Evolutionary conservation across 257 asterid genomes (phyloP).

Genomic region (Capsicum pubescens): DNA sequence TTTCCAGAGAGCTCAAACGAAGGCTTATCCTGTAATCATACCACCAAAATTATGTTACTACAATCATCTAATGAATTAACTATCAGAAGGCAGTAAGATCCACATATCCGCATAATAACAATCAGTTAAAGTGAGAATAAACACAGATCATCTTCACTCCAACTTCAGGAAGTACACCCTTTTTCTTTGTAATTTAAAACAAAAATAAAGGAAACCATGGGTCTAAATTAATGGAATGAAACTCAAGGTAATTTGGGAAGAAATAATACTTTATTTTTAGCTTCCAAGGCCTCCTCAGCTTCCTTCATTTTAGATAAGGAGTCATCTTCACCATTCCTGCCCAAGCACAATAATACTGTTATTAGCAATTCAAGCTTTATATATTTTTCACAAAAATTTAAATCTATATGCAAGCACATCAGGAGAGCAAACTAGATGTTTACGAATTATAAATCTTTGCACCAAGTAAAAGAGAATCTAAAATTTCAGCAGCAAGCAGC

Average conservation of each 20-base stretch:
- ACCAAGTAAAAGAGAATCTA: slow-evolving; percentile 5
- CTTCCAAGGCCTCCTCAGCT: slow-evolving; percentile 76
- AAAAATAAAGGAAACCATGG: slow-evolving; percentile 22
- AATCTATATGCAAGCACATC: slow-evolving; percentile 10
- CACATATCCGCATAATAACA: slow-evolving; percentile 16
- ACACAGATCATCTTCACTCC: slow-evolving; percentile 16
- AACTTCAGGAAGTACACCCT: neutral
- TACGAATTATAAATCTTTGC: neutral
- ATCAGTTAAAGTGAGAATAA: neutral
- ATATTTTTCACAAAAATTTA: neutral
- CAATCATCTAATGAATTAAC: slow-evolving; percentile 29
- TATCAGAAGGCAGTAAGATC: slow-evolving; percentile 25
- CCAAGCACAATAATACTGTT: slow-evolving; percentile 35
- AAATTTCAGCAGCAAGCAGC: neutral
- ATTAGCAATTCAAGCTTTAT: neutral
- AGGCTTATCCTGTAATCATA: slow-evolving; percentile 83
- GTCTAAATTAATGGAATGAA: slow-evolving; percentile 5
- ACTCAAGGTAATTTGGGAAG: slow-evolving; percentile 20
- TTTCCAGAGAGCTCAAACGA: slow-evolving; percentile 98
- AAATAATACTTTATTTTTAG: slow-evolving; percentile 33
- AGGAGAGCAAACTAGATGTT: neutral
- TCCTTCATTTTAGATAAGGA: slow-evolving; percentile 86
- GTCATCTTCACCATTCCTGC: slow-evolving; percentile 70
- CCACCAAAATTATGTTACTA: slow-evolving; percentile 16
- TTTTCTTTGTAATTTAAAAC: neutral